phyloP scores from a whole-genome alignment of 1,284 basidiomycete genomes.

The Neonothopanus nambi region DNA sequence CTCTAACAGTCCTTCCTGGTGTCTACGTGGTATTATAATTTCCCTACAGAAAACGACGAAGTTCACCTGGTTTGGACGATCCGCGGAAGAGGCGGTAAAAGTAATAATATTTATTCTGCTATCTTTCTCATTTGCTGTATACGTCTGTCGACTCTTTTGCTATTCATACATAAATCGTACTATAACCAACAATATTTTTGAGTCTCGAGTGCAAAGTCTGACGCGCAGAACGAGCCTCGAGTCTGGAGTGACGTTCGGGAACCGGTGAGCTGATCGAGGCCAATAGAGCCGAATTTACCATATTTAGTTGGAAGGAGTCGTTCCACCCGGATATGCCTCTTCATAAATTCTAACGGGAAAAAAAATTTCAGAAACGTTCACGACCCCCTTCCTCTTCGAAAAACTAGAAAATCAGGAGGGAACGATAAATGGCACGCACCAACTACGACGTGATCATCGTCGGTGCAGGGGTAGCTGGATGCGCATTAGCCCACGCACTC shows the following conservation, averaged over 20 bases:
- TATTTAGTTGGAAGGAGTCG: slow-evolving; percentile 4
- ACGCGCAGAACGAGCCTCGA: background rate
- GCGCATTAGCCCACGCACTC: slow-evolving; percentile 72
- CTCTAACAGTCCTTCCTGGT: slow-evolving; percentile 18
- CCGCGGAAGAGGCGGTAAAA: slow-evolving; percentile 53
- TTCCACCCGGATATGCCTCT: background rate
- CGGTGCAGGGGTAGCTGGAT: slow-evolving; percentile 88
- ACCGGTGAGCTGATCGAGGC: background rate
- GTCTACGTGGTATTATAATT: no score
- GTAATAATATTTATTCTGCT: background rate
- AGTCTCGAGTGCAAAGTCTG: no score
- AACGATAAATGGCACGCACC: background rate
- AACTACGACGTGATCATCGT: slow-evolving; percentile 78
- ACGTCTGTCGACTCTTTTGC: background rate
- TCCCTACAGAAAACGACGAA: slow-evolving; percentile 52
- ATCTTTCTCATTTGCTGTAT: background rate
- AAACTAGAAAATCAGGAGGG: no score
- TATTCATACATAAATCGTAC: background rate
- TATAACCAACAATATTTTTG: slow-evolving; percentile 27
- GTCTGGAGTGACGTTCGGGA: no score
- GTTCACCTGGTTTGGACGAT: slow-evolving; percentile 61
- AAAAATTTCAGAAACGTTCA: background rate
- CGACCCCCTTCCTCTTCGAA: background rate
- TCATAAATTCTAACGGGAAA: no score
- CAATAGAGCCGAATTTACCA: background rate